Conservation (phyloP, 495 filamentous ascomycete species). For the Letharia columbiana region DNA sequence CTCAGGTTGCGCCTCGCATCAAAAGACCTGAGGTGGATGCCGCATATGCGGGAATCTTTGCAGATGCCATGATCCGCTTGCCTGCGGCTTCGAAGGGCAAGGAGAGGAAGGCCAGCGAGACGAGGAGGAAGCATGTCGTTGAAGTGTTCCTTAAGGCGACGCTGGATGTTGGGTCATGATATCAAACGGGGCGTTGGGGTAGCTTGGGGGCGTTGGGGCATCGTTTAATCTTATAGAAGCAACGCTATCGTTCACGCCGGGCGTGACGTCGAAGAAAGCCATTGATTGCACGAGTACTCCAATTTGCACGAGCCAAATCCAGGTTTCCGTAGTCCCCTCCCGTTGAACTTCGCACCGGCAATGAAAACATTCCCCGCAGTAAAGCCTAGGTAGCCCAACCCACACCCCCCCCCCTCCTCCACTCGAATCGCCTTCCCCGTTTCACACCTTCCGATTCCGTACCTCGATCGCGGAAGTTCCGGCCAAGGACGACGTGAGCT, state of each 20-base stretch:
- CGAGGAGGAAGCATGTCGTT: slow-evolving; percentile 19
- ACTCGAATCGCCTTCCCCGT: no score
- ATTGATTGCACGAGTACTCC: no score
- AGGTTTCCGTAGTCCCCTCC: no score
- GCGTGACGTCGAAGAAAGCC: no score
- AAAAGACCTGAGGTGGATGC: slow-evolving; percentile 8
- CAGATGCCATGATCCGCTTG: slow-evolving; percentile 19
- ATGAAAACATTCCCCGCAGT: no score
- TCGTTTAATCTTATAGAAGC: neutral
- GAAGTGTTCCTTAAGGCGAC: slow-evolving; percentile 13
- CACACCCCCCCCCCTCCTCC: no score
- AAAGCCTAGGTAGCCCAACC: no score
- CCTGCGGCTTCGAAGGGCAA: slow-evolving; percentile 10
- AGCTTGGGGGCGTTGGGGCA: neutral
- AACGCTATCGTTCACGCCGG: neutral
- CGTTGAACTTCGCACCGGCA: no score
- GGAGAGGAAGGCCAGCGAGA: slow-evolving; percentile 21
- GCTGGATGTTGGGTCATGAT: slow-evolving; percentile 4
- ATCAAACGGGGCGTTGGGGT: neutral
- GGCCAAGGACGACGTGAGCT: no score
- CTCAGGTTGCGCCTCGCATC: neutral
- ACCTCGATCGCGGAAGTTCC: no score
- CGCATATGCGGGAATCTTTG: slow-evolving; percentile 19
- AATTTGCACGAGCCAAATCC: no score
- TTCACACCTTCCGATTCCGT: no score